These are phyloP conservation scores for Claviceps cyperi DNA, from an alignment of 2,329 filamentous ascomycete genomes.

Conservation along the genomic window DNA sequence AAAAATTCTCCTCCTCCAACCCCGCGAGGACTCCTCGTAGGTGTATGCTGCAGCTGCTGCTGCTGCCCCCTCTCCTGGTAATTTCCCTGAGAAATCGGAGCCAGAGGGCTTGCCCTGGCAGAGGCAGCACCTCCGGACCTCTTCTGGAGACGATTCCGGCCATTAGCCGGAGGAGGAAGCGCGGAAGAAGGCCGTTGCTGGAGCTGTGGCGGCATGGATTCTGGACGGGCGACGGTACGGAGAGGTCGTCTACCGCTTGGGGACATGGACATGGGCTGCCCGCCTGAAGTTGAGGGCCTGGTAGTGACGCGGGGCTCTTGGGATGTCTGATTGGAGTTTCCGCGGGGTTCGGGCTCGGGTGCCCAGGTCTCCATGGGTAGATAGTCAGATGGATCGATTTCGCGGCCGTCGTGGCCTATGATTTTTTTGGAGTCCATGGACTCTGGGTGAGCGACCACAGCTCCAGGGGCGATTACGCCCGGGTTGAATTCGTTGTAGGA, in stretches of 20 bases:
- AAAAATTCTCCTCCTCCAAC: conserved; percentile 25
- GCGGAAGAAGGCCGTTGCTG: conserved; percentile 8
- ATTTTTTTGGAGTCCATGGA: conserved; percentile 50
- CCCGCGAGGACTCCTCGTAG: conserved; percentile 24
- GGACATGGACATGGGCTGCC: conserved; percentile 38
- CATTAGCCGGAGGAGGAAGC: conserved; percentile 19
- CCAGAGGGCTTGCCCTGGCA: conserved; percentile 33
- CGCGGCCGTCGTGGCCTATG: conserved; percentile 58
- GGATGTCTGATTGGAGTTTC: conserved; percentile 16
- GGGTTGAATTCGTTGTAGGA: conserved; percentile 63
- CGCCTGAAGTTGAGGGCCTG: conserved; percentile 35
- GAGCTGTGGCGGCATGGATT: conserved; percentile 24
- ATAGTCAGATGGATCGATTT: conserved; percentile 70
- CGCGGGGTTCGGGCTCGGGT: conserved; percentile 51
- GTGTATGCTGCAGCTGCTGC: conserved; percentile 21
- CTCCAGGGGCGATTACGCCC: conserved; percentile 24
- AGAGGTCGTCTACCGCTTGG: conserved; percentile 36
- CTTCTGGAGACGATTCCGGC: conserved; percentile 51
- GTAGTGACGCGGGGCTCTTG: conserved; percentile 24
- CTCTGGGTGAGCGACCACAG: conserved; percentile 13
- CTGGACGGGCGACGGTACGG: conserved; percentile 34
- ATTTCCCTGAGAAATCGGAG: conserved; percentile 36
- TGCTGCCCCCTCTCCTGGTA: conserved; percentile 29
- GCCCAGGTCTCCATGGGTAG: conserved; percentile 66
- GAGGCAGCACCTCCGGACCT: conserved; percentile 35